These are phyloP conservation scores for Scortechinia acanthostroma DNA, from an alignment of 2,329 filamentous ascomycete genomes.

Conservation along the genomic window DNA sequence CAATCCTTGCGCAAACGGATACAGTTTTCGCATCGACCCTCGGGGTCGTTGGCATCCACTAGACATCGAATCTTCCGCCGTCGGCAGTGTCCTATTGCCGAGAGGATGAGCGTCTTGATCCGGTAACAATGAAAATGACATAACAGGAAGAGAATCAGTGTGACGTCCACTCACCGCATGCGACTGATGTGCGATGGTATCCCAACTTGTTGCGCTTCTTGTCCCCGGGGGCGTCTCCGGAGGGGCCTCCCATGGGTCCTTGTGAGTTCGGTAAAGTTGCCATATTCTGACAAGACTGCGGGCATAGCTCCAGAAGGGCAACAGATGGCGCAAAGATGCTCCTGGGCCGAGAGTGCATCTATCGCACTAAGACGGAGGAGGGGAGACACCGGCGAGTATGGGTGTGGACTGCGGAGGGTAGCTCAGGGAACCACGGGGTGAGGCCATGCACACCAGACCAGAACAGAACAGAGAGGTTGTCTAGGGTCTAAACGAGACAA, in stretches of 20 bases:
- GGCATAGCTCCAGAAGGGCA: constrained; percentile 23
- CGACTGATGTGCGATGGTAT: constrained; percentile 1
- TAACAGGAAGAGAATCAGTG: too few species aligned
- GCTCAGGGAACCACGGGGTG: too few species aligned
- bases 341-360: background rate
- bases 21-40: constrained; percentile 2
- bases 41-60: background rate
- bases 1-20: constrained; percentile 2
- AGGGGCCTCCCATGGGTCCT: constrained; percentile 7
- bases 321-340: constrained; percentile 7
- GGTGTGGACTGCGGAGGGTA: too few species aligned
- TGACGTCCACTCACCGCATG: background rate
- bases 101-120: background rate
- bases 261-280: constrained; percentile 19
- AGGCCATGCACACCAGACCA: too few species aligned
- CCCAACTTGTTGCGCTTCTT: constrained; percentile 3
- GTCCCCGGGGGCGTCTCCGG: background rate
- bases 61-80: background rate
- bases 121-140: too few species aligned
- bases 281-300: constrained; percentile 20
- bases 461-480: too few species aligned
- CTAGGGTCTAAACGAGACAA: too few species aligned
- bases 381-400: too few species aligned
- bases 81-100: background rate
- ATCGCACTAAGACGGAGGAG: too few species aligned